Base-by-base conservation (phyloP, 2,329 filamentous ascomycete species). In the Juglanconis sp. region DNA sequence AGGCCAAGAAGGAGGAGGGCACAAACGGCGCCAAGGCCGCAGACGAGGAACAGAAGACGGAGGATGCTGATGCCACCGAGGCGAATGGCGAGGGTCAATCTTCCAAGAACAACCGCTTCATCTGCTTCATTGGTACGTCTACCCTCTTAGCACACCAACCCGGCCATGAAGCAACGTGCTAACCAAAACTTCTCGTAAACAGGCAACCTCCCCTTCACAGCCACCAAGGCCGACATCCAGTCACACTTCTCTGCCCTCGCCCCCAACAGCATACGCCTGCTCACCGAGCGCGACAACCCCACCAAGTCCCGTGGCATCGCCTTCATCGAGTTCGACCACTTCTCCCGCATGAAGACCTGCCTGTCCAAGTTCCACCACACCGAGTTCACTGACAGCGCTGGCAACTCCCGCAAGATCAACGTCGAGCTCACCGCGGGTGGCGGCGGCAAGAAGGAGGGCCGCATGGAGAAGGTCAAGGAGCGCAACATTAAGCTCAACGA, bases 361-460 rank as follows among this genome's bases (percentile, higher is more conserved):
- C 81, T 98, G 63, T 91, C 93, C 74, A 86, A 92, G 65, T 94
- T 94, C 76, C 93, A 98, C 76, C 93, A 97, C 77, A 89, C 86
- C 62, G 82, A 82, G 65, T 96, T 97, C 71, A 74, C 80, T 71
- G 79, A 87, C 74, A 77, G 79, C 64, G 63, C 75, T 15, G 59
- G 59, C 56, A 72, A 78, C 15, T 77, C 87, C 55, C 81, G 94
- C 68, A 90, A 88, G 75, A 96, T 98, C 69, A 97, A 96, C 71
- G 90, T 97, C 32, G 94, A 97, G 77, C 77, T 98, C 66, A 96
- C 92, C 83, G 93, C 90, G 61, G 93, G 93, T 55, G 94, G 94
- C 62, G 88, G 88, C 63, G 96, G 92, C 73, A 96, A 92, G 73
- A 91, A 86, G 50, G 81, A 87, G 65, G 77, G 81, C 59, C 82